Conservation (phyloP, 2,329 filamentous ascomycete species). For the Leptosphaerulina australis region DNA sequence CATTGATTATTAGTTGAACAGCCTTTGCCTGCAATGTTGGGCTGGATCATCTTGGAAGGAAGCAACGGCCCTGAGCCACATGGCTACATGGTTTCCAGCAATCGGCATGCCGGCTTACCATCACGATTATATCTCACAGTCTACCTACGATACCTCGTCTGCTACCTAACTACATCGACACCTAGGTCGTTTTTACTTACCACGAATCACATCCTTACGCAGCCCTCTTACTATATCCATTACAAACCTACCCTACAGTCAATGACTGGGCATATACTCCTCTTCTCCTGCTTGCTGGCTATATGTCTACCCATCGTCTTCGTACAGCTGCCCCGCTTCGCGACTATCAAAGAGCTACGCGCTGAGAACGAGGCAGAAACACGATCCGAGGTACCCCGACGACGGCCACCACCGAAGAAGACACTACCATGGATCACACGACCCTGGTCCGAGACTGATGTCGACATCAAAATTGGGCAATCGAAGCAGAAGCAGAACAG, state of each 20-base stretch:
- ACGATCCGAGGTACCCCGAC: conserved; percentile 23
- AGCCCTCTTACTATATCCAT: not conserved
- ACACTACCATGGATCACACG: conserved; percentile 15
- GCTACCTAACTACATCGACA: not conserved
- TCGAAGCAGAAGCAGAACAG: conserved; percentile 3
- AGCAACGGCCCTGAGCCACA: not conserved
- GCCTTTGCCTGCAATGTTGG: not conserved
- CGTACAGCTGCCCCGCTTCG: conserved; percentile 29
- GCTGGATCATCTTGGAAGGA: not conserved
- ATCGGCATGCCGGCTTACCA: not conserved
- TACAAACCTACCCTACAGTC: not conserved
- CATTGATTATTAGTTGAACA: not conserved
- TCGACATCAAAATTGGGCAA: not conserved
- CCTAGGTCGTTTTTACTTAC: not conserved
- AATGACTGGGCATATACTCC: conserved; percentile 18
- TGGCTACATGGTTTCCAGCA: not conserved
- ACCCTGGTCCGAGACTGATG: conserved; percentile 1
- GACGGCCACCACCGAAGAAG: conserved; percentile 5
- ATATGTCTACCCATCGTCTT: conserved; percentile 32
- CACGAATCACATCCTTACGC: not conserved
- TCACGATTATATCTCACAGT: not conserved
- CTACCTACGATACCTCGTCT: not conserved
- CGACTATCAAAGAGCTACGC: conserved; percentile 5
- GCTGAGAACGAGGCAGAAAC: conserved; percentile 18
- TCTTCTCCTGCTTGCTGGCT: conserved; percentile 28